phyloP scores from a whole-genome alignment of 306 rosid genomes.

The Hippophae tibetana region DNA sequence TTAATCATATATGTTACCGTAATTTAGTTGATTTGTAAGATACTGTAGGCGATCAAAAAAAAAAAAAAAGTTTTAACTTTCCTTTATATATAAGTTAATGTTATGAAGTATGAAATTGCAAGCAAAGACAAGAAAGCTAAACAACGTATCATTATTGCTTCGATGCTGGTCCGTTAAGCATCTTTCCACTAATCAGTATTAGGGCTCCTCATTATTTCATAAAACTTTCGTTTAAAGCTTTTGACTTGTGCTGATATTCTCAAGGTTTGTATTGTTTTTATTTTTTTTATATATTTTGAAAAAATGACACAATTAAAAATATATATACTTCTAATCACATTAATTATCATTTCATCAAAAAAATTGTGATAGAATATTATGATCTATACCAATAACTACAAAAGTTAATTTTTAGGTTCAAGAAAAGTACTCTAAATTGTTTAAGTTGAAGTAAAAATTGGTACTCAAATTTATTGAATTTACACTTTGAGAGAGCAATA shows the following conservation, averaged over 20 bases:
- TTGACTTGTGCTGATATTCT: neutral
- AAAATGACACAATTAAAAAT: neutral
- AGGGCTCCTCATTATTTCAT: neutral
- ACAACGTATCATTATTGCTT: slow-evolving; percentile 13
- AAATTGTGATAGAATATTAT: too few species aligned
- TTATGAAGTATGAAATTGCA: slow-evolving; percentile 16
- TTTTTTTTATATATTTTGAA: too few species aligned
- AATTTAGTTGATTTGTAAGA: too few species aligned
- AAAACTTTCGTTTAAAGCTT: slow-evolving; percentile 35
- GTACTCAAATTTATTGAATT: too few species aligned
- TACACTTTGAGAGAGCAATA: too few species aligned
- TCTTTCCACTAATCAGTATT: slow-evolving; percentile 12
- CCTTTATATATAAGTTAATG: neutral
- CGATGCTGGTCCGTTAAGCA: slow-evolving; percentile 25
- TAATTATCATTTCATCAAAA: too few species aligned
- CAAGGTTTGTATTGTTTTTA: neutral
- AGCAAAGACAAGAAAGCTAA: slow-evolving; percentile 17
- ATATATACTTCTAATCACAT: neutral
- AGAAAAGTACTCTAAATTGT: too few species aligned
- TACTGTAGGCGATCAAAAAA: too few species aligned
- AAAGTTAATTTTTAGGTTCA: too few species aligned
- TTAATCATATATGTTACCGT: too few species aligned
- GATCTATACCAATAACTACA: too few species aligned
- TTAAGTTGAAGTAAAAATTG: too few species aligned
- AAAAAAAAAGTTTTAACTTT: slow-evolving; percentile 17